phyloP scores from a whole-genome alignment of 2,329 filamentous ascomycete species.

The Fusarium virguliforme region DNA sequence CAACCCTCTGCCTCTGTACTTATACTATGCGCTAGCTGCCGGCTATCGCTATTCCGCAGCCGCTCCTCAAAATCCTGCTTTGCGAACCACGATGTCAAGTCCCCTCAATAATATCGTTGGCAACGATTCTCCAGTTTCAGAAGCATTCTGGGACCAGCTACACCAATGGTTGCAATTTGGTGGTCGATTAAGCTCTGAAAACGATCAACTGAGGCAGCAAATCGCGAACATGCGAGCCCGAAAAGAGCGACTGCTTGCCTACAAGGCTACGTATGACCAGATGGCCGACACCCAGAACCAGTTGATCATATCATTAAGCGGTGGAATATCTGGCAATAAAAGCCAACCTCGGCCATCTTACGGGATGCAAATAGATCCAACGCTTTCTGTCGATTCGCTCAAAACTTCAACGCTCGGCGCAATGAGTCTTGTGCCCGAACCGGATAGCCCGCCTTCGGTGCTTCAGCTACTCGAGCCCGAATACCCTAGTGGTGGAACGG shows the following conservation, averaged over 20 bases:
- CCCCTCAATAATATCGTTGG: neutral
- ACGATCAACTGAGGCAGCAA: conserved; percentile 12
- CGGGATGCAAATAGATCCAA: conserved; percentile 7
- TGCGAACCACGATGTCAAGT: neutral
- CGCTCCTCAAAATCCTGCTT: neutral
- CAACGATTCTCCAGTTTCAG: neutral
- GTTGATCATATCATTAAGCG: conserved; percentile 20
- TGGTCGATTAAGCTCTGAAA: conserved; percentile 15
- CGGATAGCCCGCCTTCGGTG: neutral
- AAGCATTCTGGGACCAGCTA: conserved; percentile 6
- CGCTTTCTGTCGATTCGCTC: conserved; percentile 7
- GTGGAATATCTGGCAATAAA: conserved; percentile 7
- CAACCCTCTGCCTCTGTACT: neutral
- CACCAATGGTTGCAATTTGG: conserved; percentile 18
- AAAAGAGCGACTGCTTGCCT: conserved; percentile 15
- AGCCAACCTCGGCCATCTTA: neutral
- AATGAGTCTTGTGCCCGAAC: neutral
- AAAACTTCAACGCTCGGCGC: neutral
- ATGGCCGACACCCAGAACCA: conserved; percentile 20
- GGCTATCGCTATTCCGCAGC: neutral
- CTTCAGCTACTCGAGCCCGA: neutral
- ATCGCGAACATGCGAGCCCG: conserved; percentile 11
- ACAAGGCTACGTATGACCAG: conserved; percentile 18
- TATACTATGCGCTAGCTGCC: neutral
- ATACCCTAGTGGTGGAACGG: neutral